Evolutionary conservation across 139 green algal genomes (phyloP).

Genomic region (Chlorella sorokiniana): DNA sequence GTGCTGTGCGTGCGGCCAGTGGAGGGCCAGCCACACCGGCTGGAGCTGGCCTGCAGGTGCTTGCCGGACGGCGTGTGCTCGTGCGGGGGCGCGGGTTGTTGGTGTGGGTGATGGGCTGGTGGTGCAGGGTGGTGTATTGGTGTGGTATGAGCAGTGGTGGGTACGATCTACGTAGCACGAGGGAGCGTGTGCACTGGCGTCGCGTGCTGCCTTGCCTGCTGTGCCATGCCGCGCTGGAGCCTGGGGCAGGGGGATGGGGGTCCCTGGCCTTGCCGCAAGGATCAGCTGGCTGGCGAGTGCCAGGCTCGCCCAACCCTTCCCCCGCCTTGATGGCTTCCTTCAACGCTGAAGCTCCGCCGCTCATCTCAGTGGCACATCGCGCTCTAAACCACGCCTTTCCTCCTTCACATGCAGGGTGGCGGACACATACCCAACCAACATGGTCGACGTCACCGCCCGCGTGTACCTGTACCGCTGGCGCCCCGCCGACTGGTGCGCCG

Average conservation of each 20-base stretch:
- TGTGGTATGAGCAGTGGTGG: too few species aligned
- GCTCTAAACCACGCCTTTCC: background rate
- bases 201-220: background rate
- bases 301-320: too few species aligned
- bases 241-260: too few species aligned
- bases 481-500: background rate
- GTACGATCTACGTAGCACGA: too few species aligned
- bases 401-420: slow-evolving; percentile 54
- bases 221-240: background rate
- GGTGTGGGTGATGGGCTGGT: background rate
- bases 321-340: too few species aligned
- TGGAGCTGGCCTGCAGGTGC: slow-evolving; percentile 21
- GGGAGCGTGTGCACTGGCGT: too few species aligned
- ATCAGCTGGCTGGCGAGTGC: too few species aligned
- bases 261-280: too few species aligned
- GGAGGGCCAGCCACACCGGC: background rate
- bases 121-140: too few species aligned
- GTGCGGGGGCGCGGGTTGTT: background rate
- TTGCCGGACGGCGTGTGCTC: background rate
- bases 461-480: slow-evolving; percentile 75
- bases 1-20: slow-evolving; percentile 23
- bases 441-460: slow-evolving; percentile 54
- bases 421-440: slow-evolving; percentile 74
- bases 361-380: background rate
- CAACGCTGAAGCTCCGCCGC: too few species aligned